Evolutionary conservation across 352 stramenopile species (phyloP).

Genomic region (Globisporangium cylindrosporum): DNA sequence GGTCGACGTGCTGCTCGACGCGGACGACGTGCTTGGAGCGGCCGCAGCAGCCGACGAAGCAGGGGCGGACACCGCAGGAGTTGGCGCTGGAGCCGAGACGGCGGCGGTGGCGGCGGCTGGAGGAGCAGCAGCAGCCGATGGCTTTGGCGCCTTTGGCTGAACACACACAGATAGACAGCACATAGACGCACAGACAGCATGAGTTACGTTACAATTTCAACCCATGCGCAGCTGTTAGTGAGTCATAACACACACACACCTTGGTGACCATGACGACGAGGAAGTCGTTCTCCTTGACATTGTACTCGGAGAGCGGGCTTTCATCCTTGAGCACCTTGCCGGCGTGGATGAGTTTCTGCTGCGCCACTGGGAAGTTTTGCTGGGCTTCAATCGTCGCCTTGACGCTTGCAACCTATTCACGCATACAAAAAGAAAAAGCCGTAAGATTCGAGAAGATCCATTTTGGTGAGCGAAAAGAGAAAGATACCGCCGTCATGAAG

Average conservation of each 20-base stretch:
- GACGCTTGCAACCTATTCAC: constrained; percentile 54
- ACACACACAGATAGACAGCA: neutral
- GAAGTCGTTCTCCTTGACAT: constrained; percentile 87
- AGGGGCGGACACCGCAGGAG: constrained; percentile 25
- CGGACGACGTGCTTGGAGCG: constrained; percentile 61
- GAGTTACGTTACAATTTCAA: neutral
- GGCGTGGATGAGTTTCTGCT: constrained; percentile 87
- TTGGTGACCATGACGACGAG: constrained; percentile 89
- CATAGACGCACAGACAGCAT: neutral
- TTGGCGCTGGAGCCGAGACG: neutral
- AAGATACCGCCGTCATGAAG: neutral
- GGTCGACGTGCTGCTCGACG: constrained; percentile 62
- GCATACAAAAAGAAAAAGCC: neutral
- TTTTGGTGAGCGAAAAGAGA: constrained; percentile 1
- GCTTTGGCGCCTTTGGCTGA: constrained; percentile 59
- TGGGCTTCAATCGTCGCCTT: constrained; percentile 80
- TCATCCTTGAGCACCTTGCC: constrained; percentile 89
- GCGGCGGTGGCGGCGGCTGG: constrained; percentile 25
- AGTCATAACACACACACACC: constrained; percentile 6
- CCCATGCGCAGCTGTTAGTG: neutral
- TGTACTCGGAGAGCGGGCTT: constrained; percentile 74
- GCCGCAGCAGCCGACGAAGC: constrained; percentile 26
- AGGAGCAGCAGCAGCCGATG: constrained; percentile 30
- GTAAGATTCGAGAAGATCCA: constrained; percentile 14
- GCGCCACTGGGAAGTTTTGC: constrained; percentile 63